These are phyloP conservation scores for Smittium mucronatum DNA, from an alignment of 371 early-diverging fungal genomes.

Conservation along the genomic window DNA sequence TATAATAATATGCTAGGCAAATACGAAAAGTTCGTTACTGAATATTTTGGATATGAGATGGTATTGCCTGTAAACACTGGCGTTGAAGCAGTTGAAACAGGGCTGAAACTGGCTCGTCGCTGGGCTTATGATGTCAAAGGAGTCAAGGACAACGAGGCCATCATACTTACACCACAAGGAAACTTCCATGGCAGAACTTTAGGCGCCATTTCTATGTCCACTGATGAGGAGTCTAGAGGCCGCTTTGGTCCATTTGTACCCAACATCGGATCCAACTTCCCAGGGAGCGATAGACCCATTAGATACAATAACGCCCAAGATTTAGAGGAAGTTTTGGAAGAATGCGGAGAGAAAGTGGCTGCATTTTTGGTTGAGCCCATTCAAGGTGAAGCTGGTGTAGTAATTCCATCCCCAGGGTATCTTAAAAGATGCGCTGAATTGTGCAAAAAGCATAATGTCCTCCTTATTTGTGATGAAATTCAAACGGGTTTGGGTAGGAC, in stretches of 20 bases:
- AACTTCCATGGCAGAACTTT: slow-evolving; percentile 98
- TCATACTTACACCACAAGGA: slow-evolving; percentile 67
- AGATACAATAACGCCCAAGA: slow-evolving; percentile 78
- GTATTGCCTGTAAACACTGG: slow-evolving; percentile 97
- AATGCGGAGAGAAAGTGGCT: slow-evolving; percentile 67
- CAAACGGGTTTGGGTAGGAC: slow-evolving; percentile 95
- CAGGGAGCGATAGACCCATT: slow-evolving; percentile 47
- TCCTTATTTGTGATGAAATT: slow-evolving; percentile 95
- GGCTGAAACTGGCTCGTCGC: slow-evolving; percentile 92
- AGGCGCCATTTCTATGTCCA: slow-evolving; percentile 88
- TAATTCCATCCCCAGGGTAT: slow-evolving; percentile 88
- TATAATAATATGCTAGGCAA: slow-evolving; percentile 85
- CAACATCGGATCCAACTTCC: slow-evolving; percentile 66
- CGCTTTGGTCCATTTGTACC: slow-evolving; percentile 92
- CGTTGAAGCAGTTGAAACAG: slow-evolving; percentile 97
- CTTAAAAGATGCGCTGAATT: slow-evolving; percentile 65
- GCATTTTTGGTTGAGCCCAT: slow-evolving; percentile 96
- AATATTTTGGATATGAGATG: slow-evolving; percentile 93
- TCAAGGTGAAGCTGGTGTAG: slow-evolving; percentile 96
- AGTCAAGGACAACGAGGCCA: slow-evolving; percentile 66
- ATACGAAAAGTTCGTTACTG: slow-evolving; percentile 81
- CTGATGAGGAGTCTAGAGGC: slow-evolving; percentile 71
- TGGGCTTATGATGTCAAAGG: slow-evolving; percentile 93
- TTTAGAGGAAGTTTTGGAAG: slow-evolving; percentile 69
- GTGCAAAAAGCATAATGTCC: slow-evolving; percentile 91